These are phyloP conservation scores for Syncephalis fuscata DNA, from an alignment of 371 early-diverging fungal species.

Conservation along the genomic window DNA sequence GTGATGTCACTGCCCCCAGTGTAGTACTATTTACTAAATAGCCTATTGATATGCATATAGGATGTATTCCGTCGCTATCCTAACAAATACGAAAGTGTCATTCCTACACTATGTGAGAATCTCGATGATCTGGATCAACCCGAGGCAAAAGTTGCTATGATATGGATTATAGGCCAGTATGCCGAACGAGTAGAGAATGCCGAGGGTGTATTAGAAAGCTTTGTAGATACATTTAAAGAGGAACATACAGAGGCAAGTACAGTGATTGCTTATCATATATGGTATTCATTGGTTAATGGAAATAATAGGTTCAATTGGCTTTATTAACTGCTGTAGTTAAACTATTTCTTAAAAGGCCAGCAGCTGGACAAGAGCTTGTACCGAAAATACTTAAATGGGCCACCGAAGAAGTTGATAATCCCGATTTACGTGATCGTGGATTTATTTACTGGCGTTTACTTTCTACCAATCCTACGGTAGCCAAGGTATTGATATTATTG, in stretches of 20 bases:
- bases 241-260: conserved; percentile 40
- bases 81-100: conserved; percentile 69
- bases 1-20: no score
- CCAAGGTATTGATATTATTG: conserved; percentile 27
- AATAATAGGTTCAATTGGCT: conserved; percentile 66
- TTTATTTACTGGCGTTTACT: conserved; percentile 95
- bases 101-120: conserved; percentile 75
- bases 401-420: conserved; percentile 85
- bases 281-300: no score
- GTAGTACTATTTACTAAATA: no score
- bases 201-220: conserved; percentile 56
- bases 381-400: conserved; percentile 83
- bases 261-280: no score
- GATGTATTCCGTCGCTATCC: conserved; percentile 93
- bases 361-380: conserved; percentile 74
- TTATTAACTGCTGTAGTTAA: conserved; percentile 90
- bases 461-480: conserved; percentile 71
- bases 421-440: conserved; percentile 93
- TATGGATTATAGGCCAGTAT: conserved; percentile 96
- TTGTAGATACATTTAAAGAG: conserved; percentile 53
- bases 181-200: conserved; percentile 83
- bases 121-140: conserved; percentile 82
- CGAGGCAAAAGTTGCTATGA: conserved; percentile 80
- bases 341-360: conserved; percentile 81
- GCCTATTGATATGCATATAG: conserved; percentile 13